Conservation (phyloP, 2,329 filamentous ascomycete genomes). For the Colletotrichum kahawae region DNA sequence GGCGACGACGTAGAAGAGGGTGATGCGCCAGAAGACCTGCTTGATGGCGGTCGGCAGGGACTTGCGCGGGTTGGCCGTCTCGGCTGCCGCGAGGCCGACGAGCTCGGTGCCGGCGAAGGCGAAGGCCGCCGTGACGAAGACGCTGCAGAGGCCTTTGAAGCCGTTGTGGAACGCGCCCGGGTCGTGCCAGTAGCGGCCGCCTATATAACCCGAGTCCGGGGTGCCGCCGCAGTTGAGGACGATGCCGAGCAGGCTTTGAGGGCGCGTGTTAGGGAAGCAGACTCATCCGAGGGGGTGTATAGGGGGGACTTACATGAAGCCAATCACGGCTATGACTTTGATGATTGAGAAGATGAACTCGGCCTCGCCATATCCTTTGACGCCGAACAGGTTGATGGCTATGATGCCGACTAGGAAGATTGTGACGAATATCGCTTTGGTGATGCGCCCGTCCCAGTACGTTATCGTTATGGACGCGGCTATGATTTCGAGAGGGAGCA, state of each 20-base stretch:
- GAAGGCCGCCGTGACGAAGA: constrained; percentile 79
- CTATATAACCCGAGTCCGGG: constrained; percentile 76
- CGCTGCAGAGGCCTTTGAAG: constrained; percentile 81
- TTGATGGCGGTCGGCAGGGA: constrained; percentile 87
- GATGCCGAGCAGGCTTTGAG: constrained; percentile 75
- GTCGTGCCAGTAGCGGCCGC: constrained; percentile 75
- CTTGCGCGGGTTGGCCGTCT: constrained; percentile 80
- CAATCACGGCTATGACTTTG: constrained; percentile 85
- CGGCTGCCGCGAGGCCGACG: constrained; percentile 77
- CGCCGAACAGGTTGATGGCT: constrained; percentile 84
- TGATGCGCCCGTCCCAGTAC: constrained; percentile 73
- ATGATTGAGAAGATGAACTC: constrained; percentile 88
- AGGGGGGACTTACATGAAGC: constrained; percentile 75
- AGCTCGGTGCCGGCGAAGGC: constrained; percentile 79
- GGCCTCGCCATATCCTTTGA: constrained; percentile 87
- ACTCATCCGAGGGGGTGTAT: not conserved
- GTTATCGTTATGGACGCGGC: constrained; percentile 83
- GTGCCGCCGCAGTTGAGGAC: constrained; percentile 85
- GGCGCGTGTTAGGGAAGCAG: constrained; percentile 4
- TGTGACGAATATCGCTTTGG: constrained; percentile 79
- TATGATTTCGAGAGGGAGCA: constrained; percentile 85
- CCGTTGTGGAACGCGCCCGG: constrained; percentile 87
- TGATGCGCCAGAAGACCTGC: constrained; percentile 95
- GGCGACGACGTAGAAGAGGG: constrained; percentile 86
- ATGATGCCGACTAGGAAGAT: constrained; percentile 81